Conservation (phyloP, 768 basidiomycete species). For the Boletus fagicola region DNA sequence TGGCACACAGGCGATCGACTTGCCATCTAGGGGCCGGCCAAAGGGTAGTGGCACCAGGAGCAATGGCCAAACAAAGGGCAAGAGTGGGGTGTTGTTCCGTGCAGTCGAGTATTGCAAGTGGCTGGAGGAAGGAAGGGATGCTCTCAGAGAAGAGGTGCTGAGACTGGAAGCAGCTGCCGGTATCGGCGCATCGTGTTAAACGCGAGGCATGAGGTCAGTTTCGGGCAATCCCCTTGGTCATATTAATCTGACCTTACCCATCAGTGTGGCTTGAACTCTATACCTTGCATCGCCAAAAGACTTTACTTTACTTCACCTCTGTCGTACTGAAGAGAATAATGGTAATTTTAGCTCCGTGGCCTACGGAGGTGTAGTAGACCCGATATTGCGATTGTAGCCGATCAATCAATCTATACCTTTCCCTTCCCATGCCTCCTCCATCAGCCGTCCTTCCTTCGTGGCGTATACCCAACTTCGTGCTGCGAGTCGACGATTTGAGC, state of each 20-base stretch:
- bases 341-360: slow-evolving; percentile 6
- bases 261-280: background rate
- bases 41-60: slow-evolving; percentile 70
- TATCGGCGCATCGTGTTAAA: slow-evolving; percentile 31
- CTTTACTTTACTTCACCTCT: background rate
- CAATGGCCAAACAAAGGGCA: slow-evolving; percentile 75
- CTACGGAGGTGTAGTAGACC: background rate
- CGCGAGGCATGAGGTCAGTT: slow-evolving; percentile 16
- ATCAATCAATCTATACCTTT: background rate
- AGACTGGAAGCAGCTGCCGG: slow-evolving; percentile 68
- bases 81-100: slow-evolving; percentile 85
- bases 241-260: background rate
- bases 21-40: slow-evolving; percentile 77
- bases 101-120: slow-evolving; percentile 83
- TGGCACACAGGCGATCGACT: slow-evolving; percentile 64
- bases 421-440: slow-evolving; percentile 26
- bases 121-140: slow-evolving; percentile 81
- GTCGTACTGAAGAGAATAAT: slow-evolving; percentile 3
- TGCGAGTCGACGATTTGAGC: slow-evolving; percentile 56
- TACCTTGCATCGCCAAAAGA: background rate
- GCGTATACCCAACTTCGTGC: slow-evolving; percentile 54
- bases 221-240: background rate
- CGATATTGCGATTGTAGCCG: slow-evolving; percentile 1
- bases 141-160: slow-evolving; percentile 64
- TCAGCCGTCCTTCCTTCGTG: slow-evolving; percentile 35